Evolutionary conservation across 441 rosid species (phyloP).

Genomic region (Pelargonium fulgidum): DNA sequence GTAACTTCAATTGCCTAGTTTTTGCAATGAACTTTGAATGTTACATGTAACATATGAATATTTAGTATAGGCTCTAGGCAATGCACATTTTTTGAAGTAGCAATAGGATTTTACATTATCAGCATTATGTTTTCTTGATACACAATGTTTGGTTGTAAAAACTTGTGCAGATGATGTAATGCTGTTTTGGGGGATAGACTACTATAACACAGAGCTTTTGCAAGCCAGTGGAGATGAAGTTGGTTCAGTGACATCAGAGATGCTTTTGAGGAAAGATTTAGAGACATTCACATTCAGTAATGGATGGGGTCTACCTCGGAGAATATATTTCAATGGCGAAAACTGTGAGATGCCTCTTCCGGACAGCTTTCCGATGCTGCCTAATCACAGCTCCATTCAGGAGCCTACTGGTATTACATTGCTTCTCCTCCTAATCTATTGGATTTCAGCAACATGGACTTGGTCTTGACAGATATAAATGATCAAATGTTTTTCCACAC

Average conservation of each 20-base stretch:
- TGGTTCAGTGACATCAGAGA: conserved; percentile 45
- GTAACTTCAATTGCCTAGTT: background rate
- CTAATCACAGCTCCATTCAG: conserved; percentile 26
- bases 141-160: background rate
- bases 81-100: background rate
- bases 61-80: too few species aligned
- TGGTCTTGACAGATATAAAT: background rate
- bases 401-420: conserved; percentile 11
- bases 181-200: conserved; percentile 45
- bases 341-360: conserved; percentile 46
- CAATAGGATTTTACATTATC: background rate
- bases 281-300: conserved; percentile 37
- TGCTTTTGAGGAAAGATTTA: conserved; percentile 39
- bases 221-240: conserved; percentile 21
- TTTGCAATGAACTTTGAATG: too few species aligned
- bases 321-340: conserved; percentile 43
- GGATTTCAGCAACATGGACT: background rate
- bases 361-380: conserved; percentile 45
- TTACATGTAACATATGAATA: background rate
- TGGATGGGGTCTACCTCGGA: conserved; percentile 48
- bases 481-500: too few species aligned
- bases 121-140: background rate
- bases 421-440: background rate
- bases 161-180: conserved; percentile 44
- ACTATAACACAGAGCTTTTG: conserved; percentile 34